Evolutionary conservation across 352 stramenopile species (phyloP).

Genomic region (Pythium sukuiense): DNA sequence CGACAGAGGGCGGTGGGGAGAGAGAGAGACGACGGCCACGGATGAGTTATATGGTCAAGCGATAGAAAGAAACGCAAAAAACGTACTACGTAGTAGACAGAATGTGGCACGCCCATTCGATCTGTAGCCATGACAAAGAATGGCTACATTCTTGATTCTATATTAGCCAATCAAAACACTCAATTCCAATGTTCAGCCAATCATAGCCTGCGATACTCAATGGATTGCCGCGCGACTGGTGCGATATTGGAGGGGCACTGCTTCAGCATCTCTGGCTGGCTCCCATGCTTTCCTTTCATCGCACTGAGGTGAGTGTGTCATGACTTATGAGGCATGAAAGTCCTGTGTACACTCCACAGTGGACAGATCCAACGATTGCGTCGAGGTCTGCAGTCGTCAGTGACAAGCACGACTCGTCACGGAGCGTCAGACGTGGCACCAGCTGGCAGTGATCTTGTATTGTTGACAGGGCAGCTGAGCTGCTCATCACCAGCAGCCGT

Average conservation of each 20-base stretch:
- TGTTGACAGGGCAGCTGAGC: constrained; percentile 1
- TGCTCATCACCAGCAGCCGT: background rate
- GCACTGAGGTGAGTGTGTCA: too few species aligned
- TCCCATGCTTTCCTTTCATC: too few species aligned
- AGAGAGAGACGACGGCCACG: background rate
- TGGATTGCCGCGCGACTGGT: too few species aligned
- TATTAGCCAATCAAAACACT: background rate
- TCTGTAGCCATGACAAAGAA: background rate
- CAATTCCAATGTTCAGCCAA: background rate
- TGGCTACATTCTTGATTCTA: background rate
- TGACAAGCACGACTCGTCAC: background rate
- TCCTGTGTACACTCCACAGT: too few species aligned
- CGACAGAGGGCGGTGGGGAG: background rate
- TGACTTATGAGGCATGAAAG: too few species aligned
- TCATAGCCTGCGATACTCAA: too few species aligned
- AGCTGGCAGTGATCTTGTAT: background rate
- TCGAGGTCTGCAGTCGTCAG: too few species aligned
- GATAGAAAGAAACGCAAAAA: constrained; percentile 1
- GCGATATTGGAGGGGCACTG: too few species aligned
- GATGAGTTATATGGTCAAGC: constrained; percentile 2
- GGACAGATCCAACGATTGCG: too few species aligned
- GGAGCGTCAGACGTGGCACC: background rate
- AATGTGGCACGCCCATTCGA: too few species aligned
- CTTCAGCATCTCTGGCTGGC: background rate
- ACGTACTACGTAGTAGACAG: too few species aligned